Base-by-base conservation (phyloP, 2,329 filamentous ascomycete genomes). In the Aspergillus cejpii region DNA sequence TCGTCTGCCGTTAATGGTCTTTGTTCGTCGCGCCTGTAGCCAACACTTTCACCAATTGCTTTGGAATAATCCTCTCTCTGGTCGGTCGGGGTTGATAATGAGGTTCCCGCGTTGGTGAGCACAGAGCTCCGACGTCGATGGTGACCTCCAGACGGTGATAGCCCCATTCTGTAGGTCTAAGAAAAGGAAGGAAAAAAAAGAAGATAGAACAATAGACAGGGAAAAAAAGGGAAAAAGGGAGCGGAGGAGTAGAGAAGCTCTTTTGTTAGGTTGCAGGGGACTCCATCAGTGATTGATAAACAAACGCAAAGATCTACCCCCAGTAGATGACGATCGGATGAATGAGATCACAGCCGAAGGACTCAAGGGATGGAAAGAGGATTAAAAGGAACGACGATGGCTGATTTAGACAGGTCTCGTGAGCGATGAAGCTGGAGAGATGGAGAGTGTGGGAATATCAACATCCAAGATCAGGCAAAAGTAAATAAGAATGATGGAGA, bases 341-440 rank as follows among this genome's bases (percentile, higher is more conserved):
- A 20, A 34, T 34, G 31, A 34, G 17, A 34, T 34, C 31, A 34
- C 31, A 17, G 31, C 31, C 11, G 31, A 17, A 17, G 7, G 17
- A 15, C 31, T 34, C 31, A 15, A 34, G 31, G 31, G 10, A 34
- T 11, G 17, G 14, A 17, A 19, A 4, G 17, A 34, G 1, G 31
- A 4, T 11, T 11, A 15, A 34, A 34, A 34, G 31, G 31, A 34
- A 34, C 17, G 31, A 34, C 10, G 17, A 19, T 17, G 11, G 17
- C 17, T 19, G 31, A 34, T 34, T n/a, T 17, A 19, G 31, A 34
- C 31, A 34, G 31, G 31, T 34, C 31, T 34, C 31, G 31, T 34
- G 31, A 15, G 15, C 5, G 26, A 28, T 87, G 54, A 63, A 68
- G 39, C 79, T 79, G 57, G 74, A 74, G n/a, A n/a, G n/a, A n/a